Percentiles rank a stretch among this genome's conserved stretches.
These are phyloP conservation scores for Phytophthora parvispora DNA, from an alignment of 352 stramenopile genomes.

Conservation along the genomic window DNA sequence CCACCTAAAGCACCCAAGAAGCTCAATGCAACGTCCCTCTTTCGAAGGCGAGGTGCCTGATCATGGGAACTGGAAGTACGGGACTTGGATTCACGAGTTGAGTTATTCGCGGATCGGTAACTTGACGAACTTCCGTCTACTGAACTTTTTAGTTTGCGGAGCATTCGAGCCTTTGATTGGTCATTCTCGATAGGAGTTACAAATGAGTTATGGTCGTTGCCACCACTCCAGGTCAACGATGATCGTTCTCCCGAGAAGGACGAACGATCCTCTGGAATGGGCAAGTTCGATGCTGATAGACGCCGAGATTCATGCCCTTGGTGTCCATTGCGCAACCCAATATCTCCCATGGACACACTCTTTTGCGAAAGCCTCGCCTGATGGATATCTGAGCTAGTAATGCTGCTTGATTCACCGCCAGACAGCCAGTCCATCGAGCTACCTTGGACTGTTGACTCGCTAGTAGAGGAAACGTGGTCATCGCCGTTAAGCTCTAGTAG, in stretches of 20 bases:
- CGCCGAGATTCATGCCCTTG: constrained; percentile 15
- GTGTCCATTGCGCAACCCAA: constrained; percentile 7
- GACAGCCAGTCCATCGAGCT: constrained; percentile 19
- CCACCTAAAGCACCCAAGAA: constrained; percentile 43
- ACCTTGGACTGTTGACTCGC: constrained; percentile 36
- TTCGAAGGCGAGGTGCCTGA: constrained; percentile 49
- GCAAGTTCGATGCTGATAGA: constrained; percentile 42
- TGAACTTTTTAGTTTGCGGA: constrained; percentile 72
- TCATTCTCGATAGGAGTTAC: constrained; percentile 68
- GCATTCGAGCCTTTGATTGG: constrained; percentile 69
- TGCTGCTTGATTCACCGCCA: constrained; percentile 8
- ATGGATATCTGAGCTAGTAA: constrained; percentile 16
- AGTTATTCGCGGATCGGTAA: constrained; percentile 16
- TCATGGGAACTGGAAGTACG: constrained; percentile 19
- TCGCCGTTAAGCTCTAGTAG: constrained; percentile 42
- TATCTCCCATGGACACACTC: constrained; percentile 26
- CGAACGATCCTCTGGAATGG: constrained; percentile 40
- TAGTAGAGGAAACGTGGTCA: constrained; percentile 46
- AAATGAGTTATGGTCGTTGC: constrained; percentile 53
- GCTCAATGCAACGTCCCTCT: constrained; percentile 74
- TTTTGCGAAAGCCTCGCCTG: constrained; percentile 25
- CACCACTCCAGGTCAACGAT: constrained; percentile 38
- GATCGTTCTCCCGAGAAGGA: constrained; percentile 46
- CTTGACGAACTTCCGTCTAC: constrained; percentile 23
- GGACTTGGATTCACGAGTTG: constrained; percentile 15